These are phyloP conservation scores for Moesziomyces parantarcticus DNA, from an alignment of 1,284 basidiomycete genomes.

Conservation along the genomic window DNA sequence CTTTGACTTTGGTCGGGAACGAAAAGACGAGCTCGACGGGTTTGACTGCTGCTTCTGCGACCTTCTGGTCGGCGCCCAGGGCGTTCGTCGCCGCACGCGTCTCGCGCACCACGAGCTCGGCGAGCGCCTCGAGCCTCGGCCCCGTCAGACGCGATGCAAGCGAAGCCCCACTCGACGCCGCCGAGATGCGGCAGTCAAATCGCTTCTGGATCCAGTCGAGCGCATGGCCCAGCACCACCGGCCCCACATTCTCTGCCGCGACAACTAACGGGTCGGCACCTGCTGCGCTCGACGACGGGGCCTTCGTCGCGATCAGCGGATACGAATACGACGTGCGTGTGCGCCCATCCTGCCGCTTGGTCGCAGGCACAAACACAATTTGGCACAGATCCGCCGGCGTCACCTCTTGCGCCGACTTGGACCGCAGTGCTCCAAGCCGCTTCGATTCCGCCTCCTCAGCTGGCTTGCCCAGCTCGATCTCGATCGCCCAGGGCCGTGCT, in stretches of 20 bases:
- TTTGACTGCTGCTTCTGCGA: slow-evolving; percentile 22
- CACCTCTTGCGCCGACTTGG: slow-evolving; percentile 20
- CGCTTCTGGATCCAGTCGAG: slow-evolving; percentile 51
- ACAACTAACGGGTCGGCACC: slow-evolving; percentile 19
- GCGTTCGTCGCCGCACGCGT: slow-evolving; percentile 28
- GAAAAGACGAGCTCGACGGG: slow-evolving; percentile 43
- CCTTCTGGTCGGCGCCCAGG: slow-evolving; percentile 6
- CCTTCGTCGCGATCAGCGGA: slow-evolving; percentile 43
- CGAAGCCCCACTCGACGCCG: slow-evolving; percentile 22
- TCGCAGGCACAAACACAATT: slow-evolving; percentile 40
- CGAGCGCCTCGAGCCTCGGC: slow-evolving; percentile 26
- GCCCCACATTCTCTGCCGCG: slow-evolving; percentile 25
- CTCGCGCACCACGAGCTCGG: slow-evolving; percentile 39
- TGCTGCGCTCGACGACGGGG: slow-evolving; percentile 18
- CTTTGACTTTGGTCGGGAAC: slow-evolving; percentile 21
- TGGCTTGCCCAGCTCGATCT: slow-evolving; percentile 48
- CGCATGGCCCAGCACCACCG: slow-evolving; percentile 33
- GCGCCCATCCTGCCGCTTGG: slow-evolving; percentile 7
- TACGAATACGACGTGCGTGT: slow-evolving; percentile 30
- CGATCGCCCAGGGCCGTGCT: slow-evolving; percentile 38
- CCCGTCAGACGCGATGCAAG: slow-evolving; percentile 31
- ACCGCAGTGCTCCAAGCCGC: slow-evolving; percentile 11
- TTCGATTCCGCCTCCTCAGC: slow-evolving; percentile 20
- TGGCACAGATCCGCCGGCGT: slow-evolving; percentile 43
- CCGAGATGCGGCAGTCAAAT: slow-evolving; percentile 45